Base-by-base conservation (phyloP, 2,329 filamentous ascomycete genomes). In the Epichloe elymi region DNA sequence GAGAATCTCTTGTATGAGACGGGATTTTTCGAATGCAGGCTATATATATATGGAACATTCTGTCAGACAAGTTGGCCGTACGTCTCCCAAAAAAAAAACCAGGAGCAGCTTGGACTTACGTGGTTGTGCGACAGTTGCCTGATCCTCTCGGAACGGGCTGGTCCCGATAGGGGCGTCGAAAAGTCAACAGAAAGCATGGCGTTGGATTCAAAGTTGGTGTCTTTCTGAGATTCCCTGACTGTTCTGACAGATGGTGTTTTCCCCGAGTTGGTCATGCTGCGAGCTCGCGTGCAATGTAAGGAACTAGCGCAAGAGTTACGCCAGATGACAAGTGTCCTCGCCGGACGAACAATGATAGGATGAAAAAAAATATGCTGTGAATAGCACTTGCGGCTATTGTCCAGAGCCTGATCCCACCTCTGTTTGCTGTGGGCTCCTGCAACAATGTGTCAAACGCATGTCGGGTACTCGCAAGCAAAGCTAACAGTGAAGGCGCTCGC, bases 141-240 rank as follows among this genome's bases (percentile, higher is more conserved):
- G 50, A 70, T 63, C 46, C 63, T 60, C 50, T 67, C 64, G 3
- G 59, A 56, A 4, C 67, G 64, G 44, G 65, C 65, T 53, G 60
- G 56, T 37, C 66, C 67, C 4, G 63, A 61, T 1, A 69, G 62
- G n/a, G 67, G 67, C 23, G 65, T 63, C n/a, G 63, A 64, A 48
- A 70, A 70, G 58, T 69, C 65, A 49, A 70, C 64, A 12, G 65
- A 65, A 41, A 69, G 54, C 66, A 68, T 68, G 26, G 52, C 60
- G 33, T 46, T 40, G 5, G 23, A 46, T 15, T 37, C 39, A 15
- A 12, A 23, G 3, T 19, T 20, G 11, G 26, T 39, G 26, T 39
- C 43, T 51, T 14, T 15, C 26, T 45, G 43, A 45, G 46, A 35
- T 26, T 43, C 30, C 7, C 23, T 35, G 8, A 20, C 30, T 26